phyloP scores from a whole-genome alignment of 2,329 filamentous ascomycete genomes.

The Ascochyta lentis region DNA sequence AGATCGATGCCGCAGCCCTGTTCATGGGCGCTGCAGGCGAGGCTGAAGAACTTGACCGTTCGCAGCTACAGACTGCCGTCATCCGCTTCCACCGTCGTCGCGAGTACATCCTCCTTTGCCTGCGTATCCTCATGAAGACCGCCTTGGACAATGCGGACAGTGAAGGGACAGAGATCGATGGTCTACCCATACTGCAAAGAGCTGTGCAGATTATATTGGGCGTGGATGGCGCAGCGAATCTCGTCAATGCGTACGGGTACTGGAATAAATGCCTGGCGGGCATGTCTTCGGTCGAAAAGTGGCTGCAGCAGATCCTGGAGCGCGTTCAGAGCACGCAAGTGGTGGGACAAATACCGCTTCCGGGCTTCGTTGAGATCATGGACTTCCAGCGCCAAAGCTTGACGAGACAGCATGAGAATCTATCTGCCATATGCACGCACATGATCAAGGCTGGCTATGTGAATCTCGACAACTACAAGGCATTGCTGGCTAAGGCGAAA shows the following conservation, averaged over 20 bases:
- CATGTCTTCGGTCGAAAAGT: constrained; percentile 78
- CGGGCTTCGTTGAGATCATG: constrained; percentile 76
- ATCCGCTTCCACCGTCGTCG: constrained; percentile 89
- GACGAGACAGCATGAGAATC: constrained; percentile 85
- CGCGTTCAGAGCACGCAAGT: constrained; percentile 77
- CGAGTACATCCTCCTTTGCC: constrained; percentile 80
- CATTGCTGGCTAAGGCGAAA: constrained; percentile 72
- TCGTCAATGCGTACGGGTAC: constrained; percentile 65
- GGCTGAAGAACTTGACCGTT: constrained; percentile 70
- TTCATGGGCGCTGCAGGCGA: constrained; percentile 77
- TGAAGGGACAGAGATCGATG: constrained; percentile 32
- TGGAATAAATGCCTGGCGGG: constrained; percentile 76
- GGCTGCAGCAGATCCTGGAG: constrained; percentile 78
- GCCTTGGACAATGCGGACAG: constrained; percentile 56
- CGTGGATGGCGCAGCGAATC: constrained; percentile 62
- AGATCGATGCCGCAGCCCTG: constrained; percentile 79
- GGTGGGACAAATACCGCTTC: constrained; percentile 69
- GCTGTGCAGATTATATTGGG: constrained; percentile 54
- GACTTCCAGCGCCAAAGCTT: constrained; percentile 82
- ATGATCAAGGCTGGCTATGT: constrained; percentile 79
- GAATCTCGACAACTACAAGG: constrained; percentile 73
- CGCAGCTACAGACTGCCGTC: constrained; percentile 78
- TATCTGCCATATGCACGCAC: constrained; percentile 80
- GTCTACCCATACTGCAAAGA: constrained; percentile 29
- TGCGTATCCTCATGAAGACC: constrained; percentile 79